Conservation (phyloP, 495 filamentous ascomycete genomes). For the Oleoguttula mirabilis region DNA sequence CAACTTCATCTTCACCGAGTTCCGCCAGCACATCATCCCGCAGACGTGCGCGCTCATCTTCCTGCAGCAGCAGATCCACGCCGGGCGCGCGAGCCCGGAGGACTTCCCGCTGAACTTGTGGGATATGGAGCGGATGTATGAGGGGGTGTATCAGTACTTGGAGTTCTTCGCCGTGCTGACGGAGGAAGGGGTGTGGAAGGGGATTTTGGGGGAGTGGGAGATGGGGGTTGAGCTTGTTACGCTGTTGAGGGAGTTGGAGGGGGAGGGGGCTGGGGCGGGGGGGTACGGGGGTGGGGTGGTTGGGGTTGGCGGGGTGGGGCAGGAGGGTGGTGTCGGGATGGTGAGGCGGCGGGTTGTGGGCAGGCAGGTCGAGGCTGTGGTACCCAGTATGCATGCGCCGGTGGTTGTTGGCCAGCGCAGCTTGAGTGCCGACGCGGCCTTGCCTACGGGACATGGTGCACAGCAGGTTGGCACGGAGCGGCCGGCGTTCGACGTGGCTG, state of each 20-base stretch:
- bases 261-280: constrained; percentile 60
- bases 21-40: constrained; percentile 80
- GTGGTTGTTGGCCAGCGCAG: constrained; percentile 9
- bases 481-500: constrained; percentile 24
- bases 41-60: constrained; percentile 88
- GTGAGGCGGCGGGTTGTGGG: background rate
- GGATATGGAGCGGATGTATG: constrained; percentile 88
- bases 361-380: background rate
- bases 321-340: background rate
- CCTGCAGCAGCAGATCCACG: constrained; percentile 77
- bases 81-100: constrained; percentile 49
- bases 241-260: constrained; percentile 73
- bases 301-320: constrained; percentile 33
- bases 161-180: constrained; percentile 89
- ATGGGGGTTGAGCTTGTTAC: constrained; percentile 72
- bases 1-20: constrained; percentile 84
- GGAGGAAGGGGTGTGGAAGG: constrained; percentile 42
- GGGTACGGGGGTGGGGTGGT: constrained; percentile 61
- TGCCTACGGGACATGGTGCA: background rate
- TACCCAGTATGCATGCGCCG: background rate
- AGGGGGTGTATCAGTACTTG: constrained; percentile 83
- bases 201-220: constrained; percentile 76
- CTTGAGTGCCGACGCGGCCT: constrained; percentile 13
- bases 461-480: background rate
- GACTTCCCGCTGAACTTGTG: constrained; percentile 91